Percentiles rank a stretch among this genome's conserved stretches.
These are phyloP conservation scores for Lepidium sativum DNA, from an alignment of 345 rosid genomes.

Conservation along the genomic window DNA sequence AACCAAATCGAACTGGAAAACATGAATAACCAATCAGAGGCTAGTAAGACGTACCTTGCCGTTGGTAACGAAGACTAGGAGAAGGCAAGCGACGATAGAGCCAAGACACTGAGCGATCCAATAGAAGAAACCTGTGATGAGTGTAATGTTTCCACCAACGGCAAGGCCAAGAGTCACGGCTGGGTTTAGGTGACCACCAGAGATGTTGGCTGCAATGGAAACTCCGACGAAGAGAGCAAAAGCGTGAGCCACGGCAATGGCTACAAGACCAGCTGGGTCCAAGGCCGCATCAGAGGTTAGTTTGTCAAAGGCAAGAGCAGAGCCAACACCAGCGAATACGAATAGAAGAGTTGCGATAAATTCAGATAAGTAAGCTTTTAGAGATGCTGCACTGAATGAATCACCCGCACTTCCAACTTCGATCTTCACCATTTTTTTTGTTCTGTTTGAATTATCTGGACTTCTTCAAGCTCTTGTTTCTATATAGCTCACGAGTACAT, in stretches of 20 bases:
- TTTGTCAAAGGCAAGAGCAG: conserved; percentile 76
- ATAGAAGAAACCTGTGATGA: conserved; percentile 70
- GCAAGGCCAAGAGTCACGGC: conserved; percentile 88
- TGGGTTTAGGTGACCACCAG: conserved; percentile 86
- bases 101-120: conserved; percentile 87
- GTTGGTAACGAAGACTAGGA: conserved; percentile 55
- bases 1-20: not conserved
- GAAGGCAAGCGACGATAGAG: conserved; percentile 76
- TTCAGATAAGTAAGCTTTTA: conserved; percentile 68
- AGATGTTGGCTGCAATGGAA: conserved; percentile 73
- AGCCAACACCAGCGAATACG: conserved; percentile 95
- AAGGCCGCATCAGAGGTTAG: conserved; percentile 59
- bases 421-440: conserved; percentile 57
- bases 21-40: not conserved
- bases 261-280: conserved; percentile 82
- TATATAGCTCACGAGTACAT: not conserved
- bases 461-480: conserved; percentile 11
- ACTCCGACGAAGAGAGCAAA: conserved; percentile 77
- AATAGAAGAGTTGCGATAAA: conserved; percentile 88
- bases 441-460: not conserved
- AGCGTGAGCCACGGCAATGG: conserved; percentile 75
- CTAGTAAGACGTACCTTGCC: conserved; percentile 30
- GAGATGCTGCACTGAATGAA: conserved; percentile 58
- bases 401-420: conserved; percentile 67
- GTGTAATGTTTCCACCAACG: conserved; percentile 71